Conservation (phyloP, 441 rosid genomes). For the Mallotus japonicus region DNA sequence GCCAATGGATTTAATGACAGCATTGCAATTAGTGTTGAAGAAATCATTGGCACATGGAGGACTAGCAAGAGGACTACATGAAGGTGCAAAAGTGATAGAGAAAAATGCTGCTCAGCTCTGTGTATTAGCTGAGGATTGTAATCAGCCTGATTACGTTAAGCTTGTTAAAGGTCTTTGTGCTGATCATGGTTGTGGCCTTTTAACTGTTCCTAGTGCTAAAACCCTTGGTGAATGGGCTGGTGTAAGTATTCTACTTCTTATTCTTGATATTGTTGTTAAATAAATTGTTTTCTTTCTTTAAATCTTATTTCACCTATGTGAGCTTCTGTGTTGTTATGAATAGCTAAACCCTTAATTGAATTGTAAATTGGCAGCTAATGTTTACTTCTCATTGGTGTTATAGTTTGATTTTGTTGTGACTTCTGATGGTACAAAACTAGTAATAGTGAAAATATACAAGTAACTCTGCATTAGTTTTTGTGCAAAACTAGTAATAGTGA, state of each 20-base stretch:
- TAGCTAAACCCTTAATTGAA: too few relatives aligned
- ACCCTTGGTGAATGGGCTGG: constrained; percentile 99
- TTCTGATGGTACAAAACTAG: too few relatives aligned
- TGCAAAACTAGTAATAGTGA: too few relatives aligned
- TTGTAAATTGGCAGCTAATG: too few relatives aligned
- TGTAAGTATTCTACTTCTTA: constrained; percentile 44
- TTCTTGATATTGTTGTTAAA: background rate
- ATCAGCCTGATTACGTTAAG: constrained; percentile 84
- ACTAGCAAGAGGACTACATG: constrained; percentile 76
- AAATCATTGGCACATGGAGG: constrained; percentile 86
- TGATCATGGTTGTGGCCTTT: constrained; percentile 61
- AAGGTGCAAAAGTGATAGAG: constrained; percentile 82
- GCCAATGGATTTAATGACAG: constrained; percentile 80
- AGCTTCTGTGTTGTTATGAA: too few relatives aligned
- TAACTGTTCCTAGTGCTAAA: constrained; percentile 78
- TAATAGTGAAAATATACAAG: too few relatives aligned
- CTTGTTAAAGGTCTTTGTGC: constrained; percentile 89
- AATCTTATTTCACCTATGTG: background rate
- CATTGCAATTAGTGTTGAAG: constrained; percentile 70
- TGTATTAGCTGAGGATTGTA: constrained; percentile 87
- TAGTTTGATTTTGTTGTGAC: too few relatives aligned
- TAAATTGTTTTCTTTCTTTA: background rate
- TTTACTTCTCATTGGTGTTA: too few relatives aligned
- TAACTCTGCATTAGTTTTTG: too few relatives aligned
- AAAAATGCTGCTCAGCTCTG: constrained; percentile 75